Conservation (phyloP, 768 basidiomycete species). For the Termitomyces heimii region DNA sequence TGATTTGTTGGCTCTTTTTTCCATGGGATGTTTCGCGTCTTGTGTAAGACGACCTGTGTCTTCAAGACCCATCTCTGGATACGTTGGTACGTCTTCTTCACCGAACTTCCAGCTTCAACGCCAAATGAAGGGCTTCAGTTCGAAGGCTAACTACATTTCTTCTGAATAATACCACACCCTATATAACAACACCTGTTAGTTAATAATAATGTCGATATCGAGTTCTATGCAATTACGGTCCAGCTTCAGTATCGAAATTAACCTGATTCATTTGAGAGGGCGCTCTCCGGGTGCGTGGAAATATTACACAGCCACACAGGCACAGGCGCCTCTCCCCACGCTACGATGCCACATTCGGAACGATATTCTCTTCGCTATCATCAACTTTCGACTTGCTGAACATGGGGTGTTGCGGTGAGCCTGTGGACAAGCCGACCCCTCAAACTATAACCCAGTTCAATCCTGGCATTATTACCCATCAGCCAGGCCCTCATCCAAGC, state of each 20-base stretch:
- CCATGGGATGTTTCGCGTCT: neutral
- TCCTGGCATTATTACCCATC: conserved; percentile 38
- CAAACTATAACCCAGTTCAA: conserved; percentile 22
- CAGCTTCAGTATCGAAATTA: neutral
- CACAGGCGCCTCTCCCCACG: conserved; percentile 11
- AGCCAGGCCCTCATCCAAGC: conserved; percentile 40
- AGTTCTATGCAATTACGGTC: neutral
- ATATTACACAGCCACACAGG: conserved; percentile 24
- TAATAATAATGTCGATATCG: no score
- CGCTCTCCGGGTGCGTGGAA: neutral
- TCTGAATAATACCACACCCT: neutral
- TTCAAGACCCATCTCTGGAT: neutral
- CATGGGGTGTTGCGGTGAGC: conserved; percentile 70
- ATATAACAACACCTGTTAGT: no score
- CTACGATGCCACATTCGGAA: conserved; percentile 6
- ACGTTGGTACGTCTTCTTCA: neutral
- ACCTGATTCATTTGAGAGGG: neutral
- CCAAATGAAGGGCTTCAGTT: neutral
- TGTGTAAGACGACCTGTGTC: neutral
- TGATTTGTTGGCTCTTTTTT: neutral
- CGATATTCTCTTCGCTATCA: neutral
- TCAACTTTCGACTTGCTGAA: conserved; percentile 11
- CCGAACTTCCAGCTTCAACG: neutral
- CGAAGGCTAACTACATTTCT: neutral
- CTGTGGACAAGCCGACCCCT: conserved; percentile 22